Evolutionary conservation across 306 rosid species (phyloP).

Genomic region (Lathyrus tuberosus): DNA sequence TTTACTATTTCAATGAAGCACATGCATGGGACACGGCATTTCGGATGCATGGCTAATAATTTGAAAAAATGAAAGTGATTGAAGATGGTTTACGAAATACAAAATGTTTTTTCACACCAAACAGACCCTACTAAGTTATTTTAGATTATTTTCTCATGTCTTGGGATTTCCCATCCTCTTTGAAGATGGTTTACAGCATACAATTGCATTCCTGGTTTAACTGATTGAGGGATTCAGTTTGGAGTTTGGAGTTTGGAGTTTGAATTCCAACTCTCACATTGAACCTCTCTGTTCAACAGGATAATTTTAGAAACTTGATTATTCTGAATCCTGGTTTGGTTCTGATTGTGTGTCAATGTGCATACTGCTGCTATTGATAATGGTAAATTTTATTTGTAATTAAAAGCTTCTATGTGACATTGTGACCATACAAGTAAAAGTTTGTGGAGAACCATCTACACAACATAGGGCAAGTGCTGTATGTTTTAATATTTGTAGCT

Average conservation of each 20-base stretch:
- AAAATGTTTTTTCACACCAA: constrained; percentile 3
- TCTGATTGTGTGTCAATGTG: constrained; percentile 4
- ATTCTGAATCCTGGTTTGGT: constrained; percentile 15
- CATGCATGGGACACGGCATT: not conserved
- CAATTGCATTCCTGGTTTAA: not conserved
- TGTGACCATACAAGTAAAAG: not conserved
- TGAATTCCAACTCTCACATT: constrained; percentile 5
- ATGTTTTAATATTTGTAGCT: constrained; percentile 33
- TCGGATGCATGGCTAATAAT: not conserved
- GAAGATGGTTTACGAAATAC: not conserved
- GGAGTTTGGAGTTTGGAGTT: constrained; percentile 17
- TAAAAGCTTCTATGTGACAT: constrained; percentile 28
- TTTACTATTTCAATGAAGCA: not conserved
- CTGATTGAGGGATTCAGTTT: constrained; percentile 24
- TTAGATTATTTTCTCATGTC: constrained; percentile 11
- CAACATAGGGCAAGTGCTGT: constrained; percentile 1
- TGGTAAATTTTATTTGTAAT: constrained; percentile 14
- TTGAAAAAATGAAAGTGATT: not conserved
- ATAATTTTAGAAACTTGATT: constrained; percentile 21
- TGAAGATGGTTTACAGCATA: not conserved
- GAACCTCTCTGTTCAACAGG: constrained; percentile 17
- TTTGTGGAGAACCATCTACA: constrained; percentile 9
- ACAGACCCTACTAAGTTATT: not conserved
- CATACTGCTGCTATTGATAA: constrained; percentile 14
- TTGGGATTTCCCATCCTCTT: not conserved